These are phyloP conservation scores for Bipolaris bicolor DNA, from an alignment of 2,329 filamentous ascomycete species.

Conservation along the genomic window DNA sequence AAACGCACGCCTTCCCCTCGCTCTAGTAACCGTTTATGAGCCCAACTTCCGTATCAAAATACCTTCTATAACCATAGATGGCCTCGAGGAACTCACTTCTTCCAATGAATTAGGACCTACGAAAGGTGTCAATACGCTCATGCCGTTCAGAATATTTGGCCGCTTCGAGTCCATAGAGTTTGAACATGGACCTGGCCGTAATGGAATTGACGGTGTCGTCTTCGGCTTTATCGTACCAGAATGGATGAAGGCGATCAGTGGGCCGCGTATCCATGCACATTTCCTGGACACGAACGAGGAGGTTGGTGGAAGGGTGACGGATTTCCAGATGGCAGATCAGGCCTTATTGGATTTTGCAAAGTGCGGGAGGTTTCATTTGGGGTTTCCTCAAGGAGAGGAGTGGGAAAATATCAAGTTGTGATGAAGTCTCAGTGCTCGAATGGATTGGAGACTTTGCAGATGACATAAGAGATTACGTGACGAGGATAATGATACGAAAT, in stretches of 20 bases:
- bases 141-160: conserved; percentile 49
- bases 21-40: conserved; percentile 52
- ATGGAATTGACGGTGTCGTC: conserved; percentile 46
- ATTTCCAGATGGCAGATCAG: conserved; percentile 47
- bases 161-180: conserved; percentile 44
- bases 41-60: conserved; percentile 43
- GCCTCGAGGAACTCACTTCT: conserved; percentile 24
- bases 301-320: conserved; percentile 45
- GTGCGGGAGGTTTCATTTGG: conserved; percentile 52
- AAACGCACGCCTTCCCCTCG: conserved; percentile 47
- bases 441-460: not conserved
- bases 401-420: conserved; percentile 46
- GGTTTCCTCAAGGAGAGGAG: conserved; percentile 51
- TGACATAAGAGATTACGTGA: not conserved
- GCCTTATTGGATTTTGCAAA: conserved; percentile 48
- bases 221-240: conserved; percentile 50
- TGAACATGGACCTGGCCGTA: conserved; percentile 25
- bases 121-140: conserved; percentile 48
- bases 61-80: conserved; percentile 24
- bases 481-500: no score
- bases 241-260: conserved; percentile 52
- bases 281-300: conserved; percentile 39
- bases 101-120: conserved; percentile 23
- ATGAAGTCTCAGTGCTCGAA: not conserved
- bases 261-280: conserved; percentile 48